phyloP scores from a whole-genome alignment of 2,329 filamentous ascomycete genomes.

The Alternaria sp. region DNA sequence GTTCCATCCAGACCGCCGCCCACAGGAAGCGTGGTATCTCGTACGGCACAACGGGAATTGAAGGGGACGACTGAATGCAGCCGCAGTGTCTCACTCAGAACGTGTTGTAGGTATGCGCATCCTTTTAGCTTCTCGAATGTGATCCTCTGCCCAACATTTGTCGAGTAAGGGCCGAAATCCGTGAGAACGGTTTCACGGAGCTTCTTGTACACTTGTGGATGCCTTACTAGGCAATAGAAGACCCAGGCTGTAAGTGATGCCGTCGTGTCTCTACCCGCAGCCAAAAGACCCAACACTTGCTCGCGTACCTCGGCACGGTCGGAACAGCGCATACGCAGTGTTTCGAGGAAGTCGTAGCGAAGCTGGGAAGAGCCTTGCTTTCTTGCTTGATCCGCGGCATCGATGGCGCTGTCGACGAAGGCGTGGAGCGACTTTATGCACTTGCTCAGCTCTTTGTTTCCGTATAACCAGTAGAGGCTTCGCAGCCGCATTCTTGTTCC shows the following conservation, averaged over 20 bases:
- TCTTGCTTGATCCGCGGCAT: slow-evolving; percentile 11
- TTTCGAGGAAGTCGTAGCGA: slow-evolving; percentile 16
- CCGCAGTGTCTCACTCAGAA: slow-evolving; percentile 38
- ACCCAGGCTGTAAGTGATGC: slow-evolving; percentile 55
- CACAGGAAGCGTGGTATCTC: slow-evolving; percentile 39
- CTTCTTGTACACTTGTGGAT: slow-evolving; percentile 50
- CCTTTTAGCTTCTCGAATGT: slow-evolving; percentile 22
- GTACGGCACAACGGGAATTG: slow-evolving; percentile 32
- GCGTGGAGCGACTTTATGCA: slow-evolving; percentile 10
- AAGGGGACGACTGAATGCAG: slow-evolving; percentile 34
- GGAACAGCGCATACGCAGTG: slow-evolving; percentile 10
- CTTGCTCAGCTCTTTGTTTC: slow-evolving; percentile 6
- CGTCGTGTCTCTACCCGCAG: slow-evolving; percentile 64
- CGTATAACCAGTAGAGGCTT: slow-evolving; percentile 16
- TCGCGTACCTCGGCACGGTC: slow-evolving; percentile 13
- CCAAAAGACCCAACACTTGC: slow-evolving; percentile 61
- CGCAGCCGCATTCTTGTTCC: slow-evolving; percentile 15
- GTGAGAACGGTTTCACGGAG: slow-evolving; percentile 48
- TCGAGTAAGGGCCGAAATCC: slow-evolving; percentile 48
- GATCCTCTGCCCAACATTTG: background rate
- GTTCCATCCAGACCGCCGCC: slow-evolving; percentile 40
- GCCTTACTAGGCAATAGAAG: slow-evolving; percentile 35
- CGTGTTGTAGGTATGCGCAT: slow-evolving; percentile 30
- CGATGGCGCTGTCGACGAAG: slow-evolving; percentile 14
- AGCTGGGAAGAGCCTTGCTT: background rate